Evolutionary conservation across 139 green algal genomes (phyloP), one percentile per base, ranked within the genome.

Genomic region (Asterochloris erici): DNA sequence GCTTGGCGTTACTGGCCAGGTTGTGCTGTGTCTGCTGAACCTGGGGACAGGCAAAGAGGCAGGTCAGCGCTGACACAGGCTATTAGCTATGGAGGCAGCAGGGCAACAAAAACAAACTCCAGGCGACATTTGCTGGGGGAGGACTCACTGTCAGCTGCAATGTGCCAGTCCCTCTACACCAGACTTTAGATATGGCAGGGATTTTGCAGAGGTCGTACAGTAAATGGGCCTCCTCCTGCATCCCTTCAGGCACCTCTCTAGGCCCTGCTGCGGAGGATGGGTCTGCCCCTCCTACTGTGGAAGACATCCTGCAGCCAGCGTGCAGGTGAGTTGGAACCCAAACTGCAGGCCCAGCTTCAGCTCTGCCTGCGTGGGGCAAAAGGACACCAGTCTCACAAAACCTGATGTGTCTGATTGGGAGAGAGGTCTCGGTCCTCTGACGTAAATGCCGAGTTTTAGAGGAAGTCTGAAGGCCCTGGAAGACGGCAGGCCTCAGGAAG

Each of bases 1-100:
- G 91, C 86, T 93, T 88, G 21, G 74, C 71, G 83, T 98, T 97
- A 71, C 77, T 85, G 0, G 91, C 81, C n/a, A 98, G 81, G 83
- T 98, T 93, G 80, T 92, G 92, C 89, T 98, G 94, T n/a, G 81
- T 82, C 68, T 83, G 73, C 64, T 88, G 71, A 10, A 93, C 85
- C 81, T 85, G 82, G 0, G 63, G 38, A 14, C 21, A 26, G 23
- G 0, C 12, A 26, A 23, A 61, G 68, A 38, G 54, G 24, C 69
- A 69, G 60, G 17, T 78, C 13, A 13, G 17, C 24, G 24, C 21
- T 29, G 68, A 0, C 23, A 74, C 69, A 68, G 26, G 14, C 9
- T 14, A 26, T 75, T 14, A 38, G n/a, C 19, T 26, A 60, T 54
- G 38, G 38, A 54, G 38, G 21, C 64, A 77, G 61, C 23, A 47